phyloP scores from a whole-genome alignment of 1,139 yeast genomes.

The Candida sojae region DNA sequence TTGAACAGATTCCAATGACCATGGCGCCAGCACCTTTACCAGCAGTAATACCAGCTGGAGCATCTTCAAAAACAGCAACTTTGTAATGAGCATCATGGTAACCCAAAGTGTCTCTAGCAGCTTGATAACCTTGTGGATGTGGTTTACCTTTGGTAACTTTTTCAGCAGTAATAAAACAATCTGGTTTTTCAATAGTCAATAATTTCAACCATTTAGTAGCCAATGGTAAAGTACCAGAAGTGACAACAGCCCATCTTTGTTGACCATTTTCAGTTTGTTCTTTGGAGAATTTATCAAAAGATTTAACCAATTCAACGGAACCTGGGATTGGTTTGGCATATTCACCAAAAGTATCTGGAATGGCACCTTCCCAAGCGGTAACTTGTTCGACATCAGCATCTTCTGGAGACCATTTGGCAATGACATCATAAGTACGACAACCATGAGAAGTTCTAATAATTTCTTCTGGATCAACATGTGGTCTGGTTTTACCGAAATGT shows the following conservation, averaged over 20 bases:
- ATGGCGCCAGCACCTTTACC: constrained; percentile 85
- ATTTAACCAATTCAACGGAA: constrained; percentile 61
- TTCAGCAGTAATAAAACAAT: constrained; percentile 78
- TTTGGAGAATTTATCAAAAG: constrained; percentile 46
- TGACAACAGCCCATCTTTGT: constrained; percentile 79
- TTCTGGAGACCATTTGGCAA: constrained; percentile 74
- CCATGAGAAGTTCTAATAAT: constrained; percentile 80
- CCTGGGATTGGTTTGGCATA: constrained; percentile 76
- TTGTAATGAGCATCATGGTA: constrained; percentile 45
- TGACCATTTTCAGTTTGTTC: constrained; percentile 42
- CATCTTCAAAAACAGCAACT: constrained; percentile 81
- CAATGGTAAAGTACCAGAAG: constrained; percentile 76
- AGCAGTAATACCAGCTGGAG: constrained; percentile 85
- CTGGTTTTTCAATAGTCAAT: constrained; percentile 63
- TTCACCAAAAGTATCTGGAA: constrained; percentile 72
- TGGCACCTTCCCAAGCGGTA: constrained; percentile 66
- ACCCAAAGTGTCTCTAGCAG: constrained; percentile 62
- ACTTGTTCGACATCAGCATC: constrained; percentile 69
- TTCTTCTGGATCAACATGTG: constrained; percentile 69
- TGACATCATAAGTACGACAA: constrained; percentile 77
- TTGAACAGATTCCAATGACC: constrained; percentile 81
- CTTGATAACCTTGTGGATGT: constrained; percentile 77
- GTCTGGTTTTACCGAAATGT: constrained; percentile 67
- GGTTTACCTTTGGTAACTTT: constrained; percentile 80
- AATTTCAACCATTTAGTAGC: constrained; percentile 80